These are phyloP conservation scores for Chlorencoelia australis DNA, from an alignment of 2,329 filamentous ascomycete genomes.

Conservation along the genomic window DNA sequence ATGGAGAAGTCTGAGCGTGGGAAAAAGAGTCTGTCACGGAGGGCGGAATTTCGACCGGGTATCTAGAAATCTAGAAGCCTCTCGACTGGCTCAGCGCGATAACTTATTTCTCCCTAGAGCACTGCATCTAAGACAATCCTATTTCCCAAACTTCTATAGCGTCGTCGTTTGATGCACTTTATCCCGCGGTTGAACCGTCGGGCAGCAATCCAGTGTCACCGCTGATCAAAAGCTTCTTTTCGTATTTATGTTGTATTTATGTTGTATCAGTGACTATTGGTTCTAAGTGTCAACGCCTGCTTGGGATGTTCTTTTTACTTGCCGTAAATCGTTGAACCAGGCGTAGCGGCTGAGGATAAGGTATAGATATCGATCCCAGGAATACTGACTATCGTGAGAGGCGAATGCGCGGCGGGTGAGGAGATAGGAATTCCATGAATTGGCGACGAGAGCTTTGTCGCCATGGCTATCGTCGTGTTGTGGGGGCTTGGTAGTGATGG, in stretches of 20 bases:
- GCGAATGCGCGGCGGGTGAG: slow-evolving; percentile 30
- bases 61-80: too few species aligned
- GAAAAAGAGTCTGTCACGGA: too few species aligned
- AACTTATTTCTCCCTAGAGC: too few species aligned
- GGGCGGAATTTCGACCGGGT: too few species aligned
- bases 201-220: too few species aligned
- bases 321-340: slow-evolving; percentile 29
- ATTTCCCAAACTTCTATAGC: background rate
- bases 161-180: background rate
- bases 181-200: too few species aligned
- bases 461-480: slow-evolving; percentile 10
- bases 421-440: slow-evolving; percentile 29
- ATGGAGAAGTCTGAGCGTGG: too few species aligned
- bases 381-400: slow-evolving; percentile 31
- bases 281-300: background rate
- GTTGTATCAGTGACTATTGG: too few species aligned
- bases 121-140: background rate
- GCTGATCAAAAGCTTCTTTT: too few species aligned
- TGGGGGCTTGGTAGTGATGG: slow-evolving; percentile 10
- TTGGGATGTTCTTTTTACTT: background rate
- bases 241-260: background rate
- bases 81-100: too few species aligned
- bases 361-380: slow-evolving; percentile 33
- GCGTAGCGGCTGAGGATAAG: slow-evolving; percentile 32
- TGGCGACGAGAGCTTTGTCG: slow-evolving; percentile 29